Base-by-base conservation (phyloP, 371 early-diverging fungal species). In the Parasitella parasitica region DNA sequence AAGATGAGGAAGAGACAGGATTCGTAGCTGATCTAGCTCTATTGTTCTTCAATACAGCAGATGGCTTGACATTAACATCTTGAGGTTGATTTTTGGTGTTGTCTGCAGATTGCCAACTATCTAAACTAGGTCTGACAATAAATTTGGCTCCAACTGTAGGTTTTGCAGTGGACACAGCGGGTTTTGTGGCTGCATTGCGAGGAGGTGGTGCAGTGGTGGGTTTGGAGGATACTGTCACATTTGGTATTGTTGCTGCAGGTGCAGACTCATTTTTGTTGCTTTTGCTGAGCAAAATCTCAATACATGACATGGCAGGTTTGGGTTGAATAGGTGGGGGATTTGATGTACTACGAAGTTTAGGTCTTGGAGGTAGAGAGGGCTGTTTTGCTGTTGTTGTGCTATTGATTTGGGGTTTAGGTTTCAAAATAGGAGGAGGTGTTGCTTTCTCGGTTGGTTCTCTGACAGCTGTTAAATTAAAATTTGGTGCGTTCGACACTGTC, bases 271-370 rank as follows among this genome's bases (percentile, higher is more conserved):
- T 28, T 11, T 39, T 43, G 34, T 53, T 57, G 20, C 20, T 43
- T 28, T 54, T 34, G n/a, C 15, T 49, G 3, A 62, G n/a, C n/a
- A 62, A 36, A 11, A 34, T 41, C 30, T 68, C 54, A 15, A 56
- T 55, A 1, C 55, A 49, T 1, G 69, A 51, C 20, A 58, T 51
- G 16, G 51, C 11, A 0, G 72, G 69, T 18, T 65, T 68, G 13
- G 69, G 66, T 20, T 63, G 73, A 16, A 69, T 37, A 18, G 64
- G 63, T 15, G 66, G 63, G 15, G 69, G 70, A 16, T 67, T 73
- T n/a, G 74, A 73, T 38, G 63, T 36, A 32, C 70, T 70, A 32
- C 74, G 64, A 6, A 43, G 18, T 46, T 72, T 71, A 7, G 72
- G 72, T 22, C 67, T 49, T 27, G 61, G 70, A 8, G 72, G 70